Conservation (phyloP, 2,329 filamentous ascomycete species). For the Bipolaris cookei region DNA sequence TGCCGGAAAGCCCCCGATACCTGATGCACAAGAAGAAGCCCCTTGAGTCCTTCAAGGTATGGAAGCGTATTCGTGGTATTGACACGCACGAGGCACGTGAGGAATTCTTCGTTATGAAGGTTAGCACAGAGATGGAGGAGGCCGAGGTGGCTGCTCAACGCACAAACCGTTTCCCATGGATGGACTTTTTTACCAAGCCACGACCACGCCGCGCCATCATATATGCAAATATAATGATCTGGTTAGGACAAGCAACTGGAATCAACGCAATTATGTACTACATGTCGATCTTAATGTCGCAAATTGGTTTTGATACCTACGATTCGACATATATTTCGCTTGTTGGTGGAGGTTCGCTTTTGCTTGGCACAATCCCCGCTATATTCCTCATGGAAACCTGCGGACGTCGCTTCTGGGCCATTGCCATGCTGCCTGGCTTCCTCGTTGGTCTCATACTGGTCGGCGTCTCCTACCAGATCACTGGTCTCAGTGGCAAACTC, state of each 20-base stretch:
- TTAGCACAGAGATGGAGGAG: slow-evolving; percentile 63
- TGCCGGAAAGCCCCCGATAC: slow-evolving; percentile 72
- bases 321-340: slow-evolving; percentile 73
- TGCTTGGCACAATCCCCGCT: slow-evolving; percentile 71
- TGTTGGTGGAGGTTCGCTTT: slow-evolving; percentile 70
- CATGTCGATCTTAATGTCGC: slow-evolving; percentile 66
- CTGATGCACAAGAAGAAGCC: slow-evolving; percentile 70
- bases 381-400: slow-evolving; percentile 75
- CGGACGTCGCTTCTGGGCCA: slow-evolving; percentile 77
- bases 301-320: slow-evolving; percentile 69
- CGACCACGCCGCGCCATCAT: slow-evolving; percentile 63
- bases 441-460: slow-evolving; percentile 72
- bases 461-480: slow-evolving; percentile 67
- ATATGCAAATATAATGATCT: slow-evolving; percentile 75
- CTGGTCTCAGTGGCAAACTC: slow-evolving; percentile 53
- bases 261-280: slow-evolving; percentile 67
- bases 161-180: slow-evolving; percentile 68
- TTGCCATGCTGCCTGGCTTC: slow-evolving; percentile 73
- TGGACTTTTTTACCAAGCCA: slow-evolving; percentile 75
- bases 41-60: slow-evolving; percentile 69
- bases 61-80: slow-evolving; percentile 73
- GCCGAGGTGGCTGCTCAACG: slow-evolving; percentile 59
- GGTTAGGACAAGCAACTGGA: slow-evolving; percentile 75
- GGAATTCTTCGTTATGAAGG: slow-evolving; percentile 76
- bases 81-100: slow-evolving; percentile 64